Evolutionary conservation across 2,329 filamentous ascomycete genomes (phyloP).

Genomic region (Didymella sp.): DNA sequence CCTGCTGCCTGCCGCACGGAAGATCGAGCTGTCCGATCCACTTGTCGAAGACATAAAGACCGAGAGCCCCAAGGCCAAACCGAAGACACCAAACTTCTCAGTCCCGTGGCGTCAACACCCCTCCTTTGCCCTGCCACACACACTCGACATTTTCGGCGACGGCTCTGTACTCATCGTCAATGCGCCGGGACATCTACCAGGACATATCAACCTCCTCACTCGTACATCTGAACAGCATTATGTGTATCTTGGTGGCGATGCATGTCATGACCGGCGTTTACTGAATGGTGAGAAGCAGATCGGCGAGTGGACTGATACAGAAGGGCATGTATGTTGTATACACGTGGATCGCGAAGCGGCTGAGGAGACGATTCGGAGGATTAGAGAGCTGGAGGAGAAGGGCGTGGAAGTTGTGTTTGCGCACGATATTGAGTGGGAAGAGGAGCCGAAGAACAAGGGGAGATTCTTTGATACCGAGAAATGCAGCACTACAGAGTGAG

Average conservation of each 20-base stretch:
- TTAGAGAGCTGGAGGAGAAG: constrained; percentile 50
- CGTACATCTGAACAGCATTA: constrained; percentile 49
- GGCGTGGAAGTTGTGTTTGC: constrained; percentile 60
- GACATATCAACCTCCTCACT: constrained; percentile 61
- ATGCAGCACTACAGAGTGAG: too few species aligned
- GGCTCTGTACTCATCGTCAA: constrained; percentile 58
- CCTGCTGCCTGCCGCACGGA: constrained; percentile 53
- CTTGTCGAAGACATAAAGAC: not conserved
- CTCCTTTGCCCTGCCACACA: constrained; percentile 56
- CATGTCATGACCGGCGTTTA: constrained; percentile 61
- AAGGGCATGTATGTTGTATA: constrained; percentile 58
- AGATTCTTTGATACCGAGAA: constrained; percentile 37
- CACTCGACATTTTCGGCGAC: constrained; percentile 59
- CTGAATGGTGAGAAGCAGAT: constrained; percentile 61
- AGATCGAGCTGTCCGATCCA: constrained; percentile 55
- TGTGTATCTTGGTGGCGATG: constrained; percentile 61
- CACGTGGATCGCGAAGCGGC: constrained; percentile 59
- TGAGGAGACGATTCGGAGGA: constrained; percentile 53
- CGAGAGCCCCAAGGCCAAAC: not conserved
- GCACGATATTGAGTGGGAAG: constrained; percentile 60
- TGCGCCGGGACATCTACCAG: constrained; percentile 61
- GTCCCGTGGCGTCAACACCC: constrained; percentile 54
- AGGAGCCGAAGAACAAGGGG: constrained; percentile 40
- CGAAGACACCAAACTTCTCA: constrained; percentile 21
- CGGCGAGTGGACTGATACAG: constrained; percentile 58